Percentiles rank a stretch among this genome's conserved stretches.
Conservation (phyloP, 495 filamentous ascomycete species). For the Aspergillus ellipticus region DNA sequence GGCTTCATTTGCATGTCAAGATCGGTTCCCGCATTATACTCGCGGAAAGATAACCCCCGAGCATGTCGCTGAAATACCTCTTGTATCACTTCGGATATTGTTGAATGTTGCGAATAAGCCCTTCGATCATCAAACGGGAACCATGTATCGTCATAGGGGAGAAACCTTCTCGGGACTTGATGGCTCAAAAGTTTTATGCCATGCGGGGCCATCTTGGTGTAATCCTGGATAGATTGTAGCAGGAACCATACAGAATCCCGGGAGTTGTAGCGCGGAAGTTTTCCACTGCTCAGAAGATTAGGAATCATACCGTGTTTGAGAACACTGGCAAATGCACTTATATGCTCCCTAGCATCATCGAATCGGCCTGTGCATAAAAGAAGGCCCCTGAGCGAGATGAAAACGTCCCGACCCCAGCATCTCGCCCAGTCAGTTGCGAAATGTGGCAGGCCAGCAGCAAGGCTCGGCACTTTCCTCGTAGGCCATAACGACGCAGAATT, state of each 20-base stretch:
- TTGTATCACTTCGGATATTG: slow-evolving; percentile 83
- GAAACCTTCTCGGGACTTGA: slow-evolving; percentile 77
- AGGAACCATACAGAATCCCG: slow-evolving; percentile 98
- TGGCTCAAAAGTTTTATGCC: slow-evolving; percentile 72
- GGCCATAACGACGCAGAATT: slow-evolving; percentile 90
- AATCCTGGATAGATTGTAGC: slow-evolving; percentile 92
- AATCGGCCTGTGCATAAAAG: slow-evolving; percentile 85
- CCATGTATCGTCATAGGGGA: slow-evolving; percentile 93
- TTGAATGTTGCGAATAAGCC: slow-evolving; percentile 79
- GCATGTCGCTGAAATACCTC: slow-evolving; percentile 92
- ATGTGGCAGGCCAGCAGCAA: slow-evolving; percentile 93
- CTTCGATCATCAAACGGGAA: slow-evolving; percentile 75
- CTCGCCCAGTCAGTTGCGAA: slow-evolving; percentile 92
- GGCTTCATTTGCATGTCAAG: slow-evolving; percentile 92
- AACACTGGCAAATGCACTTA: slow-evolving; percentile 91
- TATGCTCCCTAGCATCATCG: slow-evolving; percentile 86
- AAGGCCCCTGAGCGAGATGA: slow-evolving; percentile 89
- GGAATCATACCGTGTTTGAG: slow-evolving; percentile 99
- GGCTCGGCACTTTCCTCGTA: slow-evolving; percentile 71
- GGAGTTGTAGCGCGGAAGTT: slow-evolving; percentile 92
- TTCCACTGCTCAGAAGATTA: slow-evolving; percentile 83
- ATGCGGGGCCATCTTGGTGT: slow-evolving; percentile 75
- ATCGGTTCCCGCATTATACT: slow-evolving; percentile 85
- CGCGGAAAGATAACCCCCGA: slow-evolving; percentile 79
- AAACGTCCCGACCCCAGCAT: slow-evolving; percentile 96